These are phyloP conservation scores for Didymella sp. DNA, from an alignment of 2,329 filamentous ascomycete species.

Conservation along the genomic window DNA sequence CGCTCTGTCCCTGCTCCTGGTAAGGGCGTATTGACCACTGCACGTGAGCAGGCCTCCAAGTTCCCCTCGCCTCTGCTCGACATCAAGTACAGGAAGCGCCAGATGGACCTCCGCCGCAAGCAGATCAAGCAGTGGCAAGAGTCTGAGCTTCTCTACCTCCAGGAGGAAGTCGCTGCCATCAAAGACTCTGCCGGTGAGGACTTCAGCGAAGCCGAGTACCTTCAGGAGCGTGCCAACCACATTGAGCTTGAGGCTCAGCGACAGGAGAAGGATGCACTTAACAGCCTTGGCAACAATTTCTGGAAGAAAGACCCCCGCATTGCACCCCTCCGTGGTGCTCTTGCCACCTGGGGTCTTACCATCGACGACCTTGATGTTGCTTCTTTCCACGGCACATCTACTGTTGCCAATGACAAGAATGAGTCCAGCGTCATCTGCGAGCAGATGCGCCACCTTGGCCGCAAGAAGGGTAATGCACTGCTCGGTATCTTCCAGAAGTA, in stretches of 20 bases:
- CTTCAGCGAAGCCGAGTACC: conserved; percentile 84
- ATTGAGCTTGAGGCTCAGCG: conserved; percentile 86
- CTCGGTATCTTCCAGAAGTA: conserved; percentile 99
- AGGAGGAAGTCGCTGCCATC: conserved; percentile 91
- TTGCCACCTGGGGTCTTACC: conserved; percentile 97
- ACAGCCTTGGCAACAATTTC: conserved; percentile 96
- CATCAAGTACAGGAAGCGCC: conserved; percentile 95
- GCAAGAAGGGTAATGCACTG: conserved; percentile 94
- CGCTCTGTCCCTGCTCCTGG: conserved; percentile 96
- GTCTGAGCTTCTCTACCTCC: conserved; percentile 88
- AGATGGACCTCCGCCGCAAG: conserved; percentile 91
- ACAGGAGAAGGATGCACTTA: conserved; percentile 91
- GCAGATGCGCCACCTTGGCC: conserved; percentile 92
- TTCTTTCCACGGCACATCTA: conserved; percentile 98
- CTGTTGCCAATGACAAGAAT: conserved; percentile 99
- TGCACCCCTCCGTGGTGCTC: conserved; percentile 90
- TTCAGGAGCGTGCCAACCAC: conserved; percentile 82
- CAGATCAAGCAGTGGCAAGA: conserved; percentile 98
- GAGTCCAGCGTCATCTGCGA: conserved; percentile 97
- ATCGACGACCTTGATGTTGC: conserved; percentile 95
- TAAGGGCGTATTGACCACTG: conserved; percentile 94
- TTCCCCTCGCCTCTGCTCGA: conserved; percentile 96
- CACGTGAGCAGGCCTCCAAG: conserved; percentile 86
- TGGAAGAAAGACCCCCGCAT: conserved; percentile 96
- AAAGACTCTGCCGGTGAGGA: conserved; percentile 69